phyloP scores from a whole-genome alignment of 2,329 filamentous ascomycete genomes.

The Neonectria sp. region DNA sequence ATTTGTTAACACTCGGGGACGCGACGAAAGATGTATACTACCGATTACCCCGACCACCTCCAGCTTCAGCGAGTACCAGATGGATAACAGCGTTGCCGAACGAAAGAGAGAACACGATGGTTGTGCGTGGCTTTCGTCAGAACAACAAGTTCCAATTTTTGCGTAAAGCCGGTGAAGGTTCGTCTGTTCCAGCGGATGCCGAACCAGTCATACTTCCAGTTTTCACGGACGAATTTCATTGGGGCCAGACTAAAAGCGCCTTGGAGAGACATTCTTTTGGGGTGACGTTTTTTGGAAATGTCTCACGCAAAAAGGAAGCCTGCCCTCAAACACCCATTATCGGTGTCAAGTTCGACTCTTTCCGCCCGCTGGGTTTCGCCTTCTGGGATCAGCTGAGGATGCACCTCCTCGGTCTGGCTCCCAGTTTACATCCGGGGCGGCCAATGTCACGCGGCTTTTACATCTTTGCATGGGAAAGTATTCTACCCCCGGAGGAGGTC shows the following conservation, averaged over 20 bases:
- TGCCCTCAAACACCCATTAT: constrained; percentile 20
- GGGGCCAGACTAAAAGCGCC: constrained; percentile 22
- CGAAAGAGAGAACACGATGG: background rate
- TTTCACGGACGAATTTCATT: background rate
- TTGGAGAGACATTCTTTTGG: constrained; percentile 11
- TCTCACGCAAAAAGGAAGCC: background rate
- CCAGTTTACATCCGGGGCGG: background rate
- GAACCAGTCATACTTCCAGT: background rate
- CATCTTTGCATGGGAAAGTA: constrained; percentile 27
- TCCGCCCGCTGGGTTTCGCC: constrained; percentile 35
- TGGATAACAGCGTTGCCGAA: constrained; percentile 28
- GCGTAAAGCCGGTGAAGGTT: background rate
- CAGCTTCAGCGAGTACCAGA: constrained; percentile 11
- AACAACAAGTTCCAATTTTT: background rate
- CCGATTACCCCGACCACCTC: constrained; percentile 25
- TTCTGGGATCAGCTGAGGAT: constrained; percentile 40
- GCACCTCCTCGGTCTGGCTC: constrained; percentile 29
- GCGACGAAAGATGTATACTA: constrained; percentile 19
- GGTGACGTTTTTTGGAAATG: constrained; percentile 1
- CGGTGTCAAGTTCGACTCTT: constrained; percentile 36
- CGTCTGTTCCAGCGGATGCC: constrained; percentile 5
- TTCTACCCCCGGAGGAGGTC: constrained; percentile 27
- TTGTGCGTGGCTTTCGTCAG: constrained; percentile 4
- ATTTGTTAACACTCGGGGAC: constrained; percentile 20
- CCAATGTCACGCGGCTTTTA: constrained; percentile 4